Base-by-base conservation (phyloP, 352 stramenopile genomes). In the Pythium apleroticum region DNA sequence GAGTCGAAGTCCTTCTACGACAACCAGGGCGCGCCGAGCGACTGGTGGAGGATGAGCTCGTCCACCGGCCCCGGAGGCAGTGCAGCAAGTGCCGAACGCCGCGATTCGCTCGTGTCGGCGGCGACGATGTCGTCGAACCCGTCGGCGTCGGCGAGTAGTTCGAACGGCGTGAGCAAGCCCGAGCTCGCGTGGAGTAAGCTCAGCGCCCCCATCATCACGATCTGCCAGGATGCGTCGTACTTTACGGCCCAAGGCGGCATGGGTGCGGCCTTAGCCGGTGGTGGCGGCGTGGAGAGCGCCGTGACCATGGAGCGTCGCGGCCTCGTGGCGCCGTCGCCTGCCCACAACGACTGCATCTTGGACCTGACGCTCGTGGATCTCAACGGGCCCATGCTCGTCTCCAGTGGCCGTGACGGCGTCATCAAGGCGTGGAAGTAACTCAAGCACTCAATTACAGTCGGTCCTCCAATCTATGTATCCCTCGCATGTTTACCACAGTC, bases 381-480 rank as follows among this genome's bases (percentile, higher is more conserved):
- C 50, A 94, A 96, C 43, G 84, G 81, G 8, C 89, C 89, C 19
- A 89, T 96, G 69, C 71, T 99, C 24, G 86, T 99, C 27, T 98
- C 95, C 19, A 91, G 88, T 61, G 95, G 89, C 28, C 84, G 96
- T 52, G 97, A 99, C 77, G 95, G 93, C 30, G 90, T 97, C 66
- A 97, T 99, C 64, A 99, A 99, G 75, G 76, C 98, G 53, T 99
- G 95, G 94, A 93, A 96, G 57, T 99, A 74, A 74, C 3, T 8
- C 22, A 12, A 28, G n/a, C 10, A n/a, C n/a, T n/a, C n/a, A 22
- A n/a, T 46, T 11, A 46, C 39, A 46, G 15, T 24, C 17, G 39
- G 17, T 22, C 22, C 19, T 20, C 24, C 20, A 33, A 45, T 59
- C 31, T 57, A 28, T 64, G 15, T 56, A 52, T 52, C 39, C 28